phyloP scores from a whole-genome alignment of 2,329 filamentous ascomycete genomes.

The Alternaria brassicae region DNA sequence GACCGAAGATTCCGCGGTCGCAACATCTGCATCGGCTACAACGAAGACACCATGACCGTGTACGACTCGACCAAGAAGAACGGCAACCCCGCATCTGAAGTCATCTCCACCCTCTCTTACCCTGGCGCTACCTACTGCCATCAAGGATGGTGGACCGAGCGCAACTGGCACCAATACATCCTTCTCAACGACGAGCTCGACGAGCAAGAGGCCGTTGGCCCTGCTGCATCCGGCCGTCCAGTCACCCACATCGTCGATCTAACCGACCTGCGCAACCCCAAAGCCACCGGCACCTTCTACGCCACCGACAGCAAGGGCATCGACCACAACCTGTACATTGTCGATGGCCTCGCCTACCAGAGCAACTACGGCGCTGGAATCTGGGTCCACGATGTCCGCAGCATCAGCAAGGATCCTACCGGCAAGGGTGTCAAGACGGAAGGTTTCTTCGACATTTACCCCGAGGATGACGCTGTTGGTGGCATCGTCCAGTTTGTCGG shows the following conservation, averaged over 20 bases:
- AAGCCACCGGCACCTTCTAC: slow-evolving; percentile 53
- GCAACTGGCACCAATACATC: slow-evolving; percentile 44
- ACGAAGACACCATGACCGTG: slow-evolving; percentile 61
- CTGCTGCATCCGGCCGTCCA: slow-evolving; percentile 41
- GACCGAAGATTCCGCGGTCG: slow-evolving; percentile 56
- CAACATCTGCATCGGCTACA: slow-evolving; percentile 65
- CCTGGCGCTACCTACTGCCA: slow-evolving; percentile 64
- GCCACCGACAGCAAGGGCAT: slow-evolving; percentile 48
- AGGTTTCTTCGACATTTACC: slow-evolving; percentile 54
- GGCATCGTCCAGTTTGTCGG: slow-evolving; percentile 53
- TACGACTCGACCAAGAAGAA: slow-evolving; percentile 62
- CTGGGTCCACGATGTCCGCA: slow-evolving; percentile 50
- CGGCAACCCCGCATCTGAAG: slow-evolving; percentile 62
- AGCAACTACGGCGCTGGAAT: slow-evolving; percentile 52
- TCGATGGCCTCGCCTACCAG: slow-evolving; percentile 52
- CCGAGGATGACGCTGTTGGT: slow-evolving; percentile 49
- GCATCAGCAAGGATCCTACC: slow-evolving; percentile 49
- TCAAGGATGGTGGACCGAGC: slow-evolving; percentile 62
- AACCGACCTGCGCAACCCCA: slow-evolving; percentile 42
- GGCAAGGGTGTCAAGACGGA: slow-evolving; percentile 50
- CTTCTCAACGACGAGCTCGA: slow-evolving; percentile 47
- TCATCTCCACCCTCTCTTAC: slow-evolving; percentile 63
- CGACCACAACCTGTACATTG: slow-evolving; percentile 57
- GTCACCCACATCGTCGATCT: slow-evolving; percentile 48
- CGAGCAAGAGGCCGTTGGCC: slow-evolving; percentile 37